Evolutionary conservation across 1,139 yeast genomes (phyloP).

Genomic region (Magnusiomyces paraingens): DNA sequence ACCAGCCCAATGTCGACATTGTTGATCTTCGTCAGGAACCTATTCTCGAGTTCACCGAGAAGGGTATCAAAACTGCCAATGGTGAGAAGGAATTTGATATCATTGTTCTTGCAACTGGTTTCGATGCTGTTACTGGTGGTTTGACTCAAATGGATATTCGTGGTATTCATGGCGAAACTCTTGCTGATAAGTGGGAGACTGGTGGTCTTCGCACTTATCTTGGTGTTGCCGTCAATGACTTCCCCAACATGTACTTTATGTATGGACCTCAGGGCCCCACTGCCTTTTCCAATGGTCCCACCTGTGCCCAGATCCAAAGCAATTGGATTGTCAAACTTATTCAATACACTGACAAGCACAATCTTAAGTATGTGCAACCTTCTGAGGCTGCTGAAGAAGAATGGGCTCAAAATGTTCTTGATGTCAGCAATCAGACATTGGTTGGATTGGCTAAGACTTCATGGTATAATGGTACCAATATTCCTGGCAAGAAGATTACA

Average conservation of each 20-base stretch:
- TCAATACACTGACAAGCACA: constrained; percentile 14
- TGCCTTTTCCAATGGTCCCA: constrained; percentile 27
- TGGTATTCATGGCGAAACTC: constrained; percentile 21
- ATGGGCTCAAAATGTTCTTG: constrained; percentile 12
- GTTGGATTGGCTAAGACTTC: constrained; percentile 10
- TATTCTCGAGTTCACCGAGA: constrained; percentile 24
- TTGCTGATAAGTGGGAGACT: constrained; percentile 25
- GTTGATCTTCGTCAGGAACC: constrained; percentile 27
- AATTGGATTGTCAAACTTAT: constrained; percentile 23
- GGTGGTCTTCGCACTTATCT: constrained; percentile 28
- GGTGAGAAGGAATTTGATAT: constrained; percentile 25
- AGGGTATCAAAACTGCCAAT: constrained; percentile 22
- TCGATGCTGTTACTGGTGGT: constrained; percentile 32
- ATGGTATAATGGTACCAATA: constrained; percentile 18
- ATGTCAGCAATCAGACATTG: constrained; percentile 17
- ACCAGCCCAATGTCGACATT: constrained; percentile 28
- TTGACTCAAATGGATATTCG: constrained; percentile 24
- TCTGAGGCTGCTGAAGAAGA: constrained; percentile 17
- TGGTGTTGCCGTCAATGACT: constrained; percentile 26
- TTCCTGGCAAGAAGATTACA: constrained; percentile 16
- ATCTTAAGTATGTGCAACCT: constrained; percentile 19
- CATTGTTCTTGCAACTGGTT: constrained; percentile 30
- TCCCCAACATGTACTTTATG: constrained; percentile 29
- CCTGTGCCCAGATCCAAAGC: constrained; percentile 21
- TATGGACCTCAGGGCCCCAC: constrained; percentile 34